Conservation (phyloP, 2,329 filamentous ascomycete genomes). For the Dactylellina drechsleri region DNA sequence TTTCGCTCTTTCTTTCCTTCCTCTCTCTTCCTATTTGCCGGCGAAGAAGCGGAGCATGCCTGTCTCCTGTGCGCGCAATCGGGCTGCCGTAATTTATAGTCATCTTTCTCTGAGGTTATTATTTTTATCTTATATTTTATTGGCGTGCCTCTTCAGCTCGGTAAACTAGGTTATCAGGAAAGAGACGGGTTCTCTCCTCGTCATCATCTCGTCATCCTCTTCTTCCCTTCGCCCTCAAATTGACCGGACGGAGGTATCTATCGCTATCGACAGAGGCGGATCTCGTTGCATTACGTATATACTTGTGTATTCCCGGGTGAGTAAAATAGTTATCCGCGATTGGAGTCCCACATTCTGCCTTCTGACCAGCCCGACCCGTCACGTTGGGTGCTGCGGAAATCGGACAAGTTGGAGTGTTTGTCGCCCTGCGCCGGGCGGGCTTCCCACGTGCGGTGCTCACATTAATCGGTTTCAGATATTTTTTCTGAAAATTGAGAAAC, state of each 20-base stretch:
- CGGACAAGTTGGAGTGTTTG: conserved; percentile 9
- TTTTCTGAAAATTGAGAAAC: background rate
- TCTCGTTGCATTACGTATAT: background rate
- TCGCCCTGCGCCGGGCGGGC: conserved; percentile 1
- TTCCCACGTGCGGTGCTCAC: conserved; percentile 36
- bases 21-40: conserved; percentile 1
- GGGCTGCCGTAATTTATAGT: conserved; percentile 18
- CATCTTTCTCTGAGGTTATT: background rate
- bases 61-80: conserved; percentile 22
- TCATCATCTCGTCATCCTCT: conserved; percentile 19
- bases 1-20: conserved; percentile 1
- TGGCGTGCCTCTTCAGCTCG: conserved; percentile 8
- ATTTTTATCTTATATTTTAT: too few relatives aligned
- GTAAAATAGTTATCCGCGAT: conserved; percentile 4
- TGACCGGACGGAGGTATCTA: background rate
- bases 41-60: conserved; percentile 31
- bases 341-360: background rate
- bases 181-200: conserved; percentile 1
- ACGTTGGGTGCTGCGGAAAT: conserved; percentile 12
- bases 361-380: conserved; percentile 2
- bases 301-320: conserved; percentile 8
- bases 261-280: background rate
- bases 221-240: conserved; percentile 8
- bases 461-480: conserved; percentile 16
- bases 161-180: conserved; percentile 15